These are phyloP conservation scores for Neurospora sp. DNA, from an alignment of 495 filamentous ascomycete genomes.

Conservation along the genomic window DNA sequence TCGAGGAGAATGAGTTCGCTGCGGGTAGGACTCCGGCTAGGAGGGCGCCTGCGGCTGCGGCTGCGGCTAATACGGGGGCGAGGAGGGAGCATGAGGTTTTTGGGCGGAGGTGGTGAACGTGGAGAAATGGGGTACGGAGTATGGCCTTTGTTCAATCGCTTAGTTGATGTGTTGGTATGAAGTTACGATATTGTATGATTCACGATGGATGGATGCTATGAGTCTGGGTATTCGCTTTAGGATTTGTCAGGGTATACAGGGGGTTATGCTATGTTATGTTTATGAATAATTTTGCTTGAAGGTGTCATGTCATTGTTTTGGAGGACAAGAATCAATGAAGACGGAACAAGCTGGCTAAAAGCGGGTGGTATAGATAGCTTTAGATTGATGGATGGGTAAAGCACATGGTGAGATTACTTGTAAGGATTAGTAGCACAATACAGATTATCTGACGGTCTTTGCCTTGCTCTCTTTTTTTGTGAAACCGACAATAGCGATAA, in stretches of 20 bases:
- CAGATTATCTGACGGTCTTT: neutral
- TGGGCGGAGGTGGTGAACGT: conserved; percentile 29
- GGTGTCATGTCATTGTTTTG: neutral
- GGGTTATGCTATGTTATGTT: neutral
- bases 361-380: neutral
- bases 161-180: neutral
- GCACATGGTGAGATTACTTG: neutral
- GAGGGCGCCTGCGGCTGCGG: neutral
- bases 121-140: too few relatives aligned
- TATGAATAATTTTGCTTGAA: neutral
- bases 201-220: neutral
- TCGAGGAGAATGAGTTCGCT: neutral
- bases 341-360: neutral
- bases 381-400: neutral
- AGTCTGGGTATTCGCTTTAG: neutral
- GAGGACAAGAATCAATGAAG: neutral
- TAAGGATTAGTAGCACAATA: neutral
- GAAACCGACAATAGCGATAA: neutral
- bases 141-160: too few relatives aligned
- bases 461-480: neutral
- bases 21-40: conserved; percentile 1
- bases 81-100: conserved; percentile 26
- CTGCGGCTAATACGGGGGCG: conserved; percentile 1
- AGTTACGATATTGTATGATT: neutral
- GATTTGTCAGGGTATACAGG: neutral